A percentile compares a stretch with the other conserved stretches of the same genome.
Evolutionary conservation across 352 stramenopile genomes (phyloP).

Genomic region (Phytophthora pini): DNA sequence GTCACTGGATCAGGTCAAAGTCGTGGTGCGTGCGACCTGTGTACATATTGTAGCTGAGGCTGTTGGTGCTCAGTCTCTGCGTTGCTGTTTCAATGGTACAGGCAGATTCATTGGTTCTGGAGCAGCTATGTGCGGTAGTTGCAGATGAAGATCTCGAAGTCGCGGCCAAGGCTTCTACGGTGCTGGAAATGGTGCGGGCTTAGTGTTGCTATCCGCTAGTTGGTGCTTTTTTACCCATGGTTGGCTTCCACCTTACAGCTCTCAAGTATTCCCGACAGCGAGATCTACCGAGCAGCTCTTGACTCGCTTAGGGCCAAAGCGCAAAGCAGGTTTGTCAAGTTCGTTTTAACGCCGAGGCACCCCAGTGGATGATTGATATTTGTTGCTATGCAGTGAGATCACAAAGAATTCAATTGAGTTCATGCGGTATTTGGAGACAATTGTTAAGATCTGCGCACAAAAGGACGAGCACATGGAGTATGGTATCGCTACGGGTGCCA

Average conservation of each 20-base stretch:
- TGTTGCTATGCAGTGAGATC: constrained; percentile 40
- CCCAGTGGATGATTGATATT: constrained; percentile 1
- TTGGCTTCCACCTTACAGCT: constrained; percentile 34
- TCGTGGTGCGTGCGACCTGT: constrained; percentile 46
- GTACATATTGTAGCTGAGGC: neutral
- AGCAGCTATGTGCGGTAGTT: constrained; percentile 64
- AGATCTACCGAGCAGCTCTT: constrained; percentile 57
- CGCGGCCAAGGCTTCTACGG: constrained; percentile 60
- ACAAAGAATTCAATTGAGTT: constrained; percentile 69
- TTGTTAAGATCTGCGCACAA: constrained; percentile 68
- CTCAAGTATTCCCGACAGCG: constrained; percentile 41
- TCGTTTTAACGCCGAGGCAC: neutral
- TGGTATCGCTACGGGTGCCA: constrained; percentile 46
- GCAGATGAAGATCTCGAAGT: constrained; percentile 79
- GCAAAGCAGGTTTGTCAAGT: constrained; percentile 51
- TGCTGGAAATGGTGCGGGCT: constrained; percentile 61
- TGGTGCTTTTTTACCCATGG: constrained; percentile 6
- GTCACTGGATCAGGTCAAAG: constrained; percentile 51
- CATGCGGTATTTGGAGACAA: constrained; percentile 80
- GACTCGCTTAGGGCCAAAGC: constrained; percentile 54
- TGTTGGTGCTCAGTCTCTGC: constrained; percentile 1
- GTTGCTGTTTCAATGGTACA: constrained; percentile 33
- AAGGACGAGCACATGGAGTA: constrained; percentile 68
- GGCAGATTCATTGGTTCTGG: constrained; percentile 55
- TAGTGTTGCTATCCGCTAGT: neutral